Conservation (phyloP, 1,284 basidiomycete species). For the Austropuccinia psidii region DNA sequence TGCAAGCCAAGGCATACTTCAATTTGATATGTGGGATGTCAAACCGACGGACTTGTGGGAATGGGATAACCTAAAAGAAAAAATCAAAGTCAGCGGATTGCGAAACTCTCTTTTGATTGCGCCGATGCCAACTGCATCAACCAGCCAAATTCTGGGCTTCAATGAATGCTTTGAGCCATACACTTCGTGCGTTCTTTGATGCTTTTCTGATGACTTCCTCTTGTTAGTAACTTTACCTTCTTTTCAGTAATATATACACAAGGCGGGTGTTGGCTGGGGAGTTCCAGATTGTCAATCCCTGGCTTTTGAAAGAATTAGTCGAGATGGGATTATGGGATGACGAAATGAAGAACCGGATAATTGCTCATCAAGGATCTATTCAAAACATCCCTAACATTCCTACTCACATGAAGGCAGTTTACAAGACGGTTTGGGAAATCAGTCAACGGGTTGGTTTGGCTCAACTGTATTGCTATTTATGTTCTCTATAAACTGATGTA, state of each 20-base stretch:
- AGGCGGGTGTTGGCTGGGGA: conserved; percentile 98
- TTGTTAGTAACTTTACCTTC: not conserved
- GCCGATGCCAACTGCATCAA: conserved; percentile 98
- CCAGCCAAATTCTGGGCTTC: conserved; percentile 95
- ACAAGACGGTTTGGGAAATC: conserved; percentile 99
- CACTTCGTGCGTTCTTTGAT: conserved; percentile 59
- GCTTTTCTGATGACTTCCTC: not conserved
- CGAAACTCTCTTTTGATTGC: conserved; percentile 90
- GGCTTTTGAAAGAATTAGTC: conserved; percentile 94
- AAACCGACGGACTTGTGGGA: conserved; percentile 92
- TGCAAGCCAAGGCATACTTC: conserved; percentile 76
- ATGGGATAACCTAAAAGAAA: conserved; percentile 79
- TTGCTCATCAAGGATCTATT: conserved; percentile 87
- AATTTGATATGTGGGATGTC: conserved; percentile 93
- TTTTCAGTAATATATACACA: conserved; percentile 85
- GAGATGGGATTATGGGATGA: conserved; percentile 95
- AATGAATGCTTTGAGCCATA: conserved; percentile 99
- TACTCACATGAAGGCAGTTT: conserved; percentile 84
- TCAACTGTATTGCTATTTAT: not conserved
- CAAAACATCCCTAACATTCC: conserved; percentile 83
- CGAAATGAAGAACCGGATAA: conserved; percentile 98
- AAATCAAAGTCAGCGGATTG: conserved; percentile 76
- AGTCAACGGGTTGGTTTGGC: conserved; percentile 69
- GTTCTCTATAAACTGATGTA: not conserved
- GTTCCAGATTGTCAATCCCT: conserved; percentile 98